These are phyloP conservation scores for Candida peoriensis DNA, from an alignment of 805 yeast genomes.

Conservation along the genomic window DNA sequence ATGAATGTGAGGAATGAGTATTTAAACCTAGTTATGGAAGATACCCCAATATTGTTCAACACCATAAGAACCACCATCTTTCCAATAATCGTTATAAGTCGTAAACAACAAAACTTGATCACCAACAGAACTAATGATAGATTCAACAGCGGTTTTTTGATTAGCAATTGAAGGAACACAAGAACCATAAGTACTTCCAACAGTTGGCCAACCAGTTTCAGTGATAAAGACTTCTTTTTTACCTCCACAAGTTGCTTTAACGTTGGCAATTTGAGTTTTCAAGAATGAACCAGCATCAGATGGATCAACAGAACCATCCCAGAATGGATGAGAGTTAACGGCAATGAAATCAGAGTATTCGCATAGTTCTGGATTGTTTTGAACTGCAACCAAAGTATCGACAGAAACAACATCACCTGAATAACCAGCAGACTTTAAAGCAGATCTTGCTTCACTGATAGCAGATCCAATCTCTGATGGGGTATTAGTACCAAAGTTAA, in stretches of 20 bases:
- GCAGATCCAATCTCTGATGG: slow-evolving; percentile 44
- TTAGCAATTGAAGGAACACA: slow-evolving; percentile 52
- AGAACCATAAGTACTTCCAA: slow-evolving; percentile 46
- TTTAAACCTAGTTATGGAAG: slow-evolving; percentile 8
- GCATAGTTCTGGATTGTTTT: slow-evolving; percentile 48
- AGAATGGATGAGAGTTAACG: slow-evolving; percentile 63
- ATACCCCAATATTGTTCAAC: slow-evolving; percentile 55
- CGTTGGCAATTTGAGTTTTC: slow-evolving; percentile 38
- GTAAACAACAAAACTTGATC: slow-evolving; percentile 53
- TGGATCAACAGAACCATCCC: slow-evolving; percentile 51
- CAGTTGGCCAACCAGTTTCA: slow-evolving; percentile 71
- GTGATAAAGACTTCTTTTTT: slow-evolving; percentile 42
- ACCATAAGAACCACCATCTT: slow-evolving; percentile 46
- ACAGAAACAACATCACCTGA: slow-evolving; percentile 57
- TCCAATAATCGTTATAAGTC: slow-evolving; percentile 62
- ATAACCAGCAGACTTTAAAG: slow-evolving; percentile 42
- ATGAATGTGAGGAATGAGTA: no score
- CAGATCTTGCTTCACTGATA: slow-evolving; percentile 40
- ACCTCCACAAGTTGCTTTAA: slow-evolving; percentile 43
- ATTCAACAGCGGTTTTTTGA: slow-evolving; percentile 47
- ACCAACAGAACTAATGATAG: slow-evolving; percentile 42
- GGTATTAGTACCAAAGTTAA: slow-evolving; percentile 45
- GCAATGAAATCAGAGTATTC: slow-evolving; percentile 57
- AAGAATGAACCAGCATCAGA: slow-evolving; percentile 51
- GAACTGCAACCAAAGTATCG: slow-evolving; percentile 60